These are phyloP conservation scores for Colletotrichum coccodes DNA, from an alignment of 2,329 filamentous ascomycete genomes.

Conservation along the genomic window DNA sequence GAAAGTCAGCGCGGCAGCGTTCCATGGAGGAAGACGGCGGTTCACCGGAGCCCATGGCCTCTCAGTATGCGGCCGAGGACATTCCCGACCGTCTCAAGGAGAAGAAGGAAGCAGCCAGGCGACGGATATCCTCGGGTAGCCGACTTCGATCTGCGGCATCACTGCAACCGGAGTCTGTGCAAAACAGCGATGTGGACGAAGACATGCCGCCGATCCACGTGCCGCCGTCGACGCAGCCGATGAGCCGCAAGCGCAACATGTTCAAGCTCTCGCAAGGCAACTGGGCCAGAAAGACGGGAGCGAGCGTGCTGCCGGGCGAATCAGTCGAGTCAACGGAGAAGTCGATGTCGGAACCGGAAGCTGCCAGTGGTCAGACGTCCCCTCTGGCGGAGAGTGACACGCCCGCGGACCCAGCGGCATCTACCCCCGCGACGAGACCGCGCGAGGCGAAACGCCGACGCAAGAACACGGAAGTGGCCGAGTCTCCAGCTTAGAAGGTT, in stretches of 20 bases:
- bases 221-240: slow-evolving; percentile 13
- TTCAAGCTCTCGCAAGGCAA: background rate
- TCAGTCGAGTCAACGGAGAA: background rate
- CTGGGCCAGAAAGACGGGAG: slow-evolving; percentile 24
- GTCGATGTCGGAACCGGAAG: background rate
- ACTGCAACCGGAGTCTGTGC: slow-evolving; percentile 16
- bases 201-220: slow-evolving; percentile 28
- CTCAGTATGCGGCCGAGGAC: slow-evolving; percentile 4
- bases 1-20: slow-evolving; percentile 15
- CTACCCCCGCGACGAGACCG: background rate
- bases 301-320: slow-evolving; percentile 1
- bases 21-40: slow-evolving; percentile 7
- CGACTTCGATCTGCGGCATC: slow-evolving; percentile 3
- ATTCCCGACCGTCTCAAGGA: slow-evolving; percentile 27
- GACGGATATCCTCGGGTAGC: slow-evolving; percentile 12
- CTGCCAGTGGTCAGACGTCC: background rate
- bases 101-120: slow-evolving; percentile 14
- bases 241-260: background rate
- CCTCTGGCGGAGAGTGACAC: background rate
- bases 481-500: slow-evolving; percentile 14
- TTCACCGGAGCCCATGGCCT: background rate
- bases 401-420: background rate
- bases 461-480: background rate
- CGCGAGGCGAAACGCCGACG: background rate
- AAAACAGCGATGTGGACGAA: slow-evolving; percentile 26